These are phyloP conservation scores for Litchi chinensis DNA, from an alignment of 345 rosid genomes.

Conservation along the genomic window DNA sequence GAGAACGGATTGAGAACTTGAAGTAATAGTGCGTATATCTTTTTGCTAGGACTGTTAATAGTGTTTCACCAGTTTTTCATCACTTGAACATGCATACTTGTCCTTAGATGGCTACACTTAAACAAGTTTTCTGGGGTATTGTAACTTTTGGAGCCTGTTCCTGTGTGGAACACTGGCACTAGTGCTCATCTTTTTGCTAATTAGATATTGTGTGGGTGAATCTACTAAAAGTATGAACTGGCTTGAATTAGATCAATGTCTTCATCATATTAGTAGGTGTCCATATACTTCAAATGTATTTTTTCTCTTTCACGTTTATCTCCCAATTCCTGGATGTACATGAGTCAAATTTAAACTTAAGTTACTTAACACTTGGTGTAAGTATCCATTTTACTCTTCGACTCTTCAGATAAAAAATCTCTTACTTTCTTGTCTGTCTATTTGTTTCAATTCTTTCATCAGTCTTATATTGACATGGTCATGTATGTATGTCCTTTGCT, in stretches of 20 bases:
- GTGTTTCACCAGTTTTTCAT: not conserved
- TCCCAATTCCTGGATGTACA: conserved; percentile 8
- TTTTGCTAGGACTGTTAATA: not conserved
- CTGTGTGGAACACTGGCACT: not conserved
- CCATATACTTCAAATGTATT: not conserved
- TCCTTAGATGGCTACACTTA: not conserved
- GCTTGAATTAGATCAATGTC: conserved; percentile 3
- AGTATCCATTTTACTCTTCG: not conserved
- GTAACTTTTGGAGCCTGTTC: not conserved
- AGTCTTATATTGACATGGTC: not conserved
- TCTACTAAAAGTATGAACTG: conserved; percentile 1
- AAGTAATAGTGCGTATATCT: not conserved
- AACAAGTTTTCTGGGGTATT: not conserved
- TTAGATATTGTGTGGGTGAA: not conserved
- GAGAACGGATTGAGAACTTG: not conserved
- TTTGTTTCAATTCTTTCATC: conserved; percentile 4
- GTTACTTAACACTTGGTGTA: not conserved
- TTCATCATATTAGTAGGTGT: not conserved
- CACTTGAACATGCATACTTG: not conserved
- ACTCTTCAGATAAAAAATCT: not conserved
- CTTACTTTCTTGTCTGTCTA: not conserved
- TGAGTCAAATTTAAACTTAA: not conserved
- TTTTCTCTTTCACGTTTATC: not conserved
- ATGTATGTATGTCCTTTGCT: conserved; percentile 4
- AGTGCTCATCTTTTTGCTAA: conserved; percentile 6